phyloP scores from a whole-genome alignment of 768 basidiomycete genomes.

The Coprinellus micaceus region DNA sequence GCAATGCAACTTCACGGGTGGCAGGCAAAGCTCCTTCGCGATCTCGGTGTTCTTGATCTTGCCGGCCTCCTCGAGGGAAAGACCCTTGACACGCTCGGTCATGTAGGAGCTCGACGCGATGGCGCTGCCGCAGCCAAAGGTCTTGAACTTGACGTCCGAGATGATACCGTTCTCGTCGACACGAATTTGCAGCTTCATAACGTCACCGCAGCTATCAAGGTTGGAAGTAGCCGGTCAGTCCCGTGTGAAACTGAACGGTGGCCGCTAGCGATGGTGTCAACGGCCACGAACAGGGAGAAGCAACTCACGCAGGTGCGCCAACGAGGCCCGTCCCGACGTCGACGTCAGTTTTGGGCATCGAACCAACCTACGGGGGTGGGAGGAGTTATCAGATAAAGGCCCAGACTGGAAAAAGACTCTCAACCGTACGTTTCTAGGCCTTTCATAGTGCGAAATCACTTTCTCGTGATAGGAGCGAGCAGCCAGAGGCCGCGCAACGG shows the following conservation, averaged over 20 bases:
- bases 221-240: slow-evolving; percentile 24
- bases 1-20: slow-evolving; percentile 94
- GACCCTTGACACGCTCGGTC: slow-evolving; percentile 96
- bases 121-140: slow-evolving; percentile 97
- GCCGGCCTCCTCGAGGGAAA: slow-evolving; percentile 90
- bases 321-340: slow-evolving; percentile 98
- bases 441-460: slow-evolving; percentile 96
- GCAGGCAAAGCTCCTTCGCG: slow-evolving; percentile 92
- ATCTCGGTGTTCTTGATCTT: slow-evolving; percentile 99
- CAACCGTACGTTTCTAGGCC: slow-evolving; percentile 85
- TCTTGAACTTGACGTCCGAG: slow-evolving; percentile 99
- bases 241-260: slow-evolving; percentile 16
- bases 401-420: slow-evolving; percentile 33
- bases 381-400: slow-evolving; percentile 56
- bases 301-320: slow-evolving; percentile 88
- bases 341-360: slow-evolving; percentile 84
- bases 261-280: slow-evolving; percentile 9
- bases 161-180: slow-evolving; percentile 95
- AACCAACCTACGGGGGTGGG: slow-evolving; percentile 71
- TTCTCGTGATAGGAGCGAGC: slow-evolving; percentile 89
- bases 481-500: slow-evolving; percentile 45
- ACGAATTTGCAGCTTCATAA: slow-evolving; percentile 99
- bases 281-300: slow-evolving; percentile 11
- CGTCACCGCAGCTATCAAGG: slow-evolving; percentile 79
- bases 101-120: slow-evolving; percentile 98